Conservation (phyloP, 208 protist species). For the Acanthamoeba triangularis region DNA sequence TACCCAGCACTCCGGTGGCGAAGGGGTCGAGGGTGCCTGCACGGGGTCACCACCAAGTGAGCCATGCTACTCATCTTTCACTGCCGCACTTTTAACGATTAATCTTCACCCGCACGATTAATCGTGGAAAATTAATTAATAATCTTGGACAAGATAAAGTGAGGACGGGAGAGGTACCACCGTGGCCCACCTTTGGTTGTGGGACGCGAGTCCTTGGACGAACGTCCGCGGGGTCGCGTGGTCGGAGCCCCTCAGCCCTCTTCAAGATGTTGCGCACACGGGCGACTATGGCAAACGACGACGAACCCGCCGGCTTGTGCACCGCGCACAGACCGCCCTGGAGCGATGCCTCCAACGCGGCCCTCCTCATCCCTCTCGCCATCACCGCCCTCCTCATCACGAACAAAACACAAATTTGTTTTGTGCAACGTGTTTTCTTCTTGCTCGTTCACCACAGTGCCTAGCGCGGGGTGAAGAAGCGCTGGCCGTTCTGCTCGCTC, state of each 20-base stretch:
- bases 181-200: not conserved
- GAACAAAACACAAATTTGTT: too few relatives aligned
- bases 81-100: not conserved
- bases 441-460: too few relatives aligned
- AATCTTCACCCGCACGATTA: too few relatives aligned
- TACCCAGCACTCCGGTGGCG: not conserved
- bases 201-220: not conserved
- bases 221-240: not conserved
- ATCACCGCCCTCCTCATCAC: too few relatives aligned
- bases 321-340: not conserved
- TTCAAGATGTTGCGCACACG: not conserved
- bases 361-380: not conserved
- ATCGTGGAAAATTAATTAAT: too few relatives aligned
- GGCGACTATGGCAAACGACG: not conserved
- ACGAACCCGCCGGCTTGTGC: not conserved
- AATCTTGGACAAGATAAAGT: not conserved
- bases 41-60: not conserved
- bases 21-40: slow-evolving; percentile 18
- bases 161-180: not conserved
- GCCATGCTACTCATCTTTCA: not conserved
- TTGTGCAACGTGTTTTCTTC: too few relatives aligned
- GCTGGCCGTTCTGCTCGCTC: slow-evolving; percentile 1
- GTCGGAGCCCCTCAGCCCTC: not conserved
- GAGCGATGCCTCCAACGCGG: not conserved
- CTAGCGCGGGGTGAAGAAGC: not conserved